Conservation (phyloP, 331 rosid species). For the Pyrus hybrid region DNA sequence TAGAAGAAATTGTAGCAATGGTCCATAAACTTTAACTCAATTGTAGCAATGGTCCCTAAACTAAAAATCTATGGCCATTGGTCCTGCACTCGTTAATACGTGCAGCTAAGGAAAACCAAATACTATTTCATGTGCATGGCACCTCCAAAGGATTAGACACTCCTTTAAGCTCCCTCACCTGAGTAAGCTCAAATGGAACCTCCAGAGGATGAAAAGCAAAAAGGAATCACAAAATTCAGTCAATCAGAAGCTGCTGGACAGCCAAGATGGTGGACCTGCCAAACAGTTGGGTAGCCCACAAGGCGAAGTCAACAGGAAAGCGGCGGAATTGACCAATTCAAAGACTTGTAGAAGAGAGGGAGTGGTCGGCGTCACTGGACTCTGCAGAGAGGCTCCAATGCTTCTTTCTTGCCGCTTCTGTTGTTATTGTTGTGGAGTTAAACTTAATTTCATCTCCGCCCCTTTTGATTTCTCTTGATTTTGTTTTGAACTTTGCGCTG, state of each 20-base stretch:
- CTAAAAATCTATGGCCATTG: no score
- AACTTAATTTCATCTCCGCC: neutral
- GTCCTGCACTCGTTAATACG: no score
- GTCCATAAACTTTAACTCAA: no score
- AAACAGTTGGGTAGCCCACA: conserved; percentile 12
- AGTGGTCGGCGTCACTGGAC: neutral
- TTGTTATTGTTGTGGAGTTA: conserved; percentile 57
- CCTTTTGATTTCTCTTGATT: neutral
- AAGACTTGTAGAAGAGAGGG: neutral
- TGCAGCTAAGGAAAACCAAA: no score
- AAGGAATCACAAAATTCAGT: conserved; percentile 22
- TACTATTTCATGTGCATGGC: no score
- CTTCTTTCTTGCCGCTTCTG: conserved; percentile 52
- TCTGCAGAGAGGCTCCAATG: conserved; percentile 24
- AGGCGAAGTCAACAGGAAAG: neutral
- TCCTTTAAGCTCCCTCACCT: conserved; percentile 52
- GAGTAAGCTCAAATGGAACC: conserved; percentile 53
- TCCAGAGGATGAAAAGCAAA: conserved; percentile 44
- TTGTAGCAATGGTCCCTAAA: no score
- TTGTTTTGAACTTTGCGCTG: neutral
- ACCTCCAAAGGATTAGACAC: conserved; percentile 34
- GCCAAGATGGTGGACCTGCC: neutral
- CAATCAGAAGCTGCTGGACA: conserved; percentile 34
- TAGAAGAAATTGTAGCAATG: no score
- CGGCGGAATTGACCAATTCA: conserved; percentile 1